Conservation (phyloP, 176 grass and related monocot genomes). For the Oropetium thomaeum region DNA sequence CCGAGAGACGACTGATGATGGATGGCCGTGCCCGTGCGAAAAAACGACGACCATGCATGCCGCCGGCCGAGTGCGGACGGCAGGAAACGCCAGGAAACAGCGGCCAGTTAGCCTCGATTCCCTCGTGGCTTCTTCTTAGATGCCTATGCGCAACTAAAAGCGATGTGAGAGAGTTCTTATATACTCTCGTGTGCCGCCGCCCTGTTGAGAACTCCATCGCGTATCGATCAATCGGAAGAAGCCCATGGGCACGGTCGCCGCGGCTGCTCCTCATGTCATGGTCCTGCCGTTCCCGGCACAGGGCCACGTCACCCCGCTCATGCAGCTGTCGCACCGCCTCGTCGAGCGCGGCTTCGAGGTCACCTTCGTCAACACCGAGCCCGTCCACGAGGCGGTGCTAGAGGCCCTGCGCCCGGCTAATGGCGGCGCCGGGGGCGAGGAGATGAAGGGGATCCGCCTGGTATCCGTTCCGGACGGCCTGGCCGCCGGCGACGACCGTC, state of each 20-base stretch:
- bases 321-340: slow-evolving; percentile 74
- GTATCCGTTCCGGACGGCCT: slow-evolving; percentile 60
- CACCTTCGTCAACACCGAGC: slow-evolving; percentile 73
- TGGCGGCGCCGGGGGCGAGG: not conserved
- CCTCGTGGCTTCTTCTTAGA: not conserved
- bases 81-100: not conserved
- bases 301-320: slow-evolving; percentile 53
- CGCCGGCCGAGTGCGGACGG: not conserved
- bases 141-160: not conserved
- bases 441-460: slow-evolving; percentile 40
- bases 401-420: not conserved
- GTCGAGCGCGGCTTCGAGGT: slow-evolving; percentile 60
- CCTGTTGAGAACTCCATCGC: not conserved
- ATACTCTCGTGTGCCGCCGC: not conserved
- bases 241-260: not conserved
- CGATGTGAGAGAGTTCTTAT: not conserved
- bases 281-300: slow-evolving; percentile 27
- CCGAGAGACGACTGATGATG: not conserved
- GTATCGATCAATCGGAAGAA: not conserved
- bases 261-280: not conserved
- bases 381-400: slow-evolving; percentile 25
- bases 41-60: not conserved
- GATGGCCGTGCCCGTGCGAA: not conserved
- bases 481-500: slow-evolving; percentile 42
- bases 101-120: not conserved